These are phyloP conservation scores for Cucumis sativus DNA, from an alignment of 306 rosid genomes.

Conservation along the genomic window DNA sequence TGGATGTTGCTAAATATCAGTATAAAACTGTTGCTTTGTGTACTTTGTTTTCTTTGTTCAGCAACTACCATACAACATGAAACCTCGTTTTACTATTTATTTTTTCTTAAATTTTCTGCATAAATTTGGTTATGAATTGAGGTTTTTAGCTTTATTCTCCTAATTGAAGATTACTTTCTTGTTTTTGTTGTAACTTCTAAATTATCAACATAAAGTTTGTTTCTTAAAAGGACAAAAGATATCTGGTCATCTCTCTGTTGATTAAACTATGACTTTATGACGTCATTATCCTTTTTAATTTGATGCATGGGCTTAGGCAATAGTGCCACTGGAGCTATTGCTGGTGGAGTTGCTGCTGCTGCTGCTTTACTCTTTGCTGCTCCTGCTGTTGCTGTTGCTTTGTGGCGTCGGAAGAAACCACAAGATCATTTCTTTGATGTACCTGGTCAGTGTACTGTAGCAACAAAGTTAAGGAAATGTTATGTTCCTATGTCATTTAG, in stretches of 20 bases:
- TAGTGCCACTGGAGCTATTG: constrained; percentile 66
- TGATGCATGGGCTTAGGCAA: constrained; percentile 32
- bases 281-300: neutral
- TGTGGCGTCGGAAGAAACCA: constrained; percentile 60
- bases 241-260: neutral
- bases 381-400: constrained; percentile 87
- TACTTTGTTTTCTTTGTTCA: neutral
- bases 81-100: neutral
- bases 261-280: neutral
- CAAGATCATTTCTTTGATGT: constrained; percentile 86
- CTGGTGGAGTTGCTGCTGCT: constrained; percentile 98
- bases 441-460: constrained; percentile 60
- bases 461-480: neutral
- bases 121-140: neutral
- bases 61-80: neutral
- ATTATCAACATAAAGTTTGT: neutral
- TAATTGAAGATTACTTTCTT: neutral
- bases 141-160: neutral
- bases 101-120: neutral
- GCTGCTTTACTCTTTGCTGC: constrained; percentile 86
- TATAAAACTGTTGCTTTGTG: neutral
- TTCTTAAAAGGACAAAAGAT: neutral
- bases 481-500: neutral
- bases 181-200: neutral
- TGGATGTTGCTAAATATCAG: neutral